Evolutionary conservation across 768 basidiomycete species (phyloP), one percentile per base, ranked within the genome.

Genomic region (Coprinopsis marcescibilis): DNA sequence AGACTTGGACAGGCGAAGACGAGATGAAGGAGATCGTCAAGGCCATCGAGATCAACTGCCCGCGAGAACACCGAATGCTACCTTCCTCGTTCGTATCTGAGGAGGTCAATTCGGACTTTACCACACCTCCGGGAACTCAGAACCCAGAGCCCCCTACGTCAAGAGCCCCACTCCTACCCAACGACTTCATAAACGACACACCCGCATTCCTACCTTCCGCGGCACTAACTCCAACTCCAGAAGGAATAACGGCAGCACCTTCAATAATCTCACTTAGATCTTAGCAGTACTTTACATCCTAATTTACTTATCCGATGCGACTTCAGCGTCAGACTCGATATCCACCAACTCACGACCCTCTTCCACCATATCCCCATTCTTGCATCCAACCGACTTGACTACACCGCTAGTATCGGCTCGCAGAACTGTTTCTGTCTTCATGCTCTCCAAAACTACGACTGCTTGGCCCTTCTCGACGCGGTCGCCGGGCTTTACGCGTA

Each of bases 341-440:
- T 81, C 77, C 7, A 92, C 80, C 44, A 93, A 61, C 57, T 90
- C 84, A 60, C 71, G 71, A 3, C 90, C 89, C 59, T 95, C 91
- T 53, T 89, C 85, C 0, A 95, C 91, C 81, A 93, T 90, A 64
- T 93, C 87, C 2, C 93, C 93, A 57, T 86, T 85, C 63, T 69
- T 75, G 58, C 89, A 93, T 12, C 78, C 78, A 12, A 95, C 77
- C 36, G 75, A 69, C 55, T 72, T 80, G 6, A 95, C 83, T 4
- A 81, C 67, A 3, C 91, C 93, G 29, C 75, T 68, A 6, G 68
- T 69, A 49, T 81, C 75, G 12, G 89, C 81, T 45, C 90, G 73
- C 52, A 96, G 63, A 33, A 90, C 86, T 30, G 87, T 94, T 67
- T 95, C 92, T 53, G 92, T 96, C 78, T 97, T 97, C 93, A 96